A percentile compares a stretch with the other conserved stretches of the same genome.
phyloP scores from a whole-genome alignment of 2,329 filamentous ascomycete species.

The Sporothrix dimorphospora region DNA sequence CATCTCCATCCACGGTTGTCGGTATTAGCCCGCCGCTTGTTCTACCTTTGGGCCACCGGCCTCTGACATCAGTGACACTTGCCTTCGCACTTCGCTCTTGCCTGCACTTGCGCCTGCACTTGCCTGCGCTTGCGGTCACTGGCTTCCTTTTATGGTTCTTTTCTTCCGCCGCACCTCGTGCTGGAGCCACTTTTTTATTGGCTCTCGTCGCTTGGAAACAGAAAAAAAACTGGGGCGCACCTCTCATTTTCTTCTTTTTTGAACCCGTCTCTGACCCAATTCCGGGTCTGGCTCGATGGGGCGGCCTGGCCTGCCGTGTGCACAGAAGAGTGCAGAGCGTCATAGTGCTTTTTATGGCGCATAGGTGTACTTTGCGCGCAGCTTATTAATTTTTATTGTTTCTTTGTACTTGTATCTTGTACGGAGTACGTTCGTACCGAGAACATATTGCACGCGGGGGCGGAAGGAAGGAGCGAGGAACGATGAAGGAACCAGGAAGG shows the following conservation, averaged over 20 bases:
- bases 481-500: constrained; percentile 4
- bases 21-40: constrained; percentile 21
- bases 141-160: constrained; percentile 23
- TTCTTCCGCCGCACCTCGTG: constrained; percentile 5
- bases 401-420: not conserved
- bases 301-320: constrained; percentile 10
- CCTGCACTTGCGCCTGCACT: not conserved
- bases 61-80: not conserved
- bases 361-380: not conserved
- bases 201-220: not conserved
- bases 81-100: too few relatives aligned
- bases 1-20: not conserved
- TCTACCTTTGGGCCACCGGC: not conserved
- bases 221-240: not conserved
- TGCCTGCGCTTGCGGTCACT: constrained; percentile 10
- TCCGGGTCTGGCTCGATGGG: constrained; percentile 18
- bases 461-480: not conserved
- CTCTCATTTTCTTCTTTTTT: not conserved
- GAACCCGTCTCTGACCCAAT: constrained; percentile 4
- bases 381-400: not conserved
- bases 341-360: not conserved
- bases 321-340: not conserved
- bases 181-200: not conserved
- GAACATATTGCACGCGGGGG: not conserved
- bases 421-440: not conserved